phyloP scores from a whole-genome alignment of 1,284 basidiomycete genomes.

The Coniferiporia sulphurascens region DNA sequence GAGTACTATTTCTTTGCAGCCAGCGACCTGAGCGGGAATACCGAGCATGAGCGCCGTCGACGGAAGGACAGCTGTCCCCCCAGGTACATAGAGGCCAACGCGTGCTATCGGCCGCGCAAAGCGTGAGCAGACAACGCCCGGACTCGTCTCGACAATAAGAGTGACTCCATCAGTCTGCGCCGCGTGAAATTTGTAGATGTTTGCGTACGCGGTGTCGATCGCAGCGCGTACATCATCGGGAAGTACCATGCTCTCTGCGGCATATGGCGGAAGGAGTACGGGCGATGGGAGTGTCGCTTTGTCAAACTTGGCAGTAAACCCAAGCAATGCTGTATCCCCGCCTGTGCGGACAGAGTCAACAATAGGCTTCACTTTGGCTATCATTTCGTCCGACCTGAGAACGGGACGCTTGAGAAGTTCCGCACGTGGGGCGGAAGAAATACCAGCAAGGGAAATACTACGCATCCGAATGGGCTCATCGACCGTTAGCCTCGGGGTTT shows the following conservation, averaged over 20 bases:
- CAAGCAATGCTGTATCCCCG: constrained; percentile 86
- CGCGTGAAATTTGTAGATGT: constrained; percentile 88
- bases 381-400: constrained; percentile 91
- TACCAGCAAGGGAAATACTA: constrained; percentile 55
- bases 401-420: constrained; percentile 86
- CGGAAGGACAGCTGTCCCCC: constrained; percentile 94
- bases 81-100: constrained; percentile 96
- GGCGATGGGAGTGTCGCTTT: constrained; percentile 62
- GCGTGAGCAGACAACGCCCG: constrained; percentile 91
- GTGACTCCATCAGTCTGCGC: constrained; percentile 73
- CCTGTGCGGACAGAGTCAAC: constrained; percentile 81
- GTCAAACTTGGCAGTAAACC: constrained; percentile 94
- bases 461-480: constrained; percentile 70
- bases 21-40: constrained; percentile 96
- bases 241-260: constrained; percentile 54
- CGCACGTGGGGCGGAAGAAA: constrained; percentile 52
- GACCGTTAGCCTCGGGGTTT: constrained; percentile 25
- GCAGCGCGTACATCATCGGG: constrained; percentile 67
- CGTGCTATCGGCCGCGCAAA: constrained; percentile 92
- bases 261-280: constrained; percentile 64
- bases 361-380: constrained; percentile 92
- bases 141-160: constrained; percentile 94
- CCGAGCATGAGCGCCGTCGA: constrained; percentile 98
- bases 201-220: constrained; percentile 90
- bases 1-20: constrained; percentile 88